A percentile compares a stretch with the other conserved stretches of the same genome.
Conservation (phyloP, 176 grass and related monocot genomes). For the Cenchrus purpureus region DNA sequence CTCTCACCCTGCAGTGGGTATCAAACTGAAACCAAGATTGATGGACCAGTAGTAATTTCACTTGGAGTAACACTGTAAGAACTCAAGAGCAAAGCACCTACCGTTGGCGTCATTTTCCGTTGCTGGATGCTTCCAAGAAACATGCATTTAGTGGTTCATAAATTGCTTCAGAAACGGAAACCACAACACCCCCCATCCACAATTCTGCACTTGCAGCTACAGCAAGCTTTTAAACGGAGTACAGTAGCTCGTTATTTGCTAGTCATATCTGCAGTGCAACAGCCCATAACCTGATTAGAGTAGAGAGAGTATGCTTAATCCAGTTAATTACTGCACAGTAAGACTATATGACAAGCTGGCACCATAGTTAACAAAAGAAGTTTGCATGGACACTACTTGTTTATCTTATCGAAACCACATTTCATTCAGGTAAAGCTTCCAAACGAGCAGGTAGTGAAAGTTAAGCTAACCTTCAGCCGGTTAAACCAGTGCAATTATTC, state of each 20-base stretch:
- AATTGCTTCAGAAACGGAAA: conserved; percentile 35
- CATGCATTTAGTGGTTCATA: conserved; percentile 38
- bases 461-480: neutral
- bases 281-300: neutral
- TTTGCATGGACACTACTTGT: neutral
- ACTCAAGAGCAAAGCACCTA: neutral
- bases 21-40: neutral
- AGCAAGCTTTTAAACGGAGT: neutral
- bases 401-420: neutral
- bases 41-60: neutral
- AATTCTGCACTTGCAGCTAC: neutral
- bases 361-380: neutral
- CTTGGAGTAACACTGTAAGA: neutral
- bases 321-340: neutral
- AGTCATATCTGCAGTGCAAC: neutral
- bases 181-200: neutral
- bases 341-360: neutral
- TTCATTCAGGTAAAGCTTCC: neutral
- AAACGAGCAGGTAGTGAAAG: neutral
- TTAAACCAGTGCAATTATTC: conserved; percentile 30
- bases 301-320: neutral
- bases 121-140: conserved; percentile 19
- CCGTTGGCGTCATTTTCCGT: neutral
- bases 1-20: neutral
- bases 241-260: conserved; percentile 1